Conservation (phyloP, 345 rosid species). For the Euphorbia pulcherrima region DNA sequence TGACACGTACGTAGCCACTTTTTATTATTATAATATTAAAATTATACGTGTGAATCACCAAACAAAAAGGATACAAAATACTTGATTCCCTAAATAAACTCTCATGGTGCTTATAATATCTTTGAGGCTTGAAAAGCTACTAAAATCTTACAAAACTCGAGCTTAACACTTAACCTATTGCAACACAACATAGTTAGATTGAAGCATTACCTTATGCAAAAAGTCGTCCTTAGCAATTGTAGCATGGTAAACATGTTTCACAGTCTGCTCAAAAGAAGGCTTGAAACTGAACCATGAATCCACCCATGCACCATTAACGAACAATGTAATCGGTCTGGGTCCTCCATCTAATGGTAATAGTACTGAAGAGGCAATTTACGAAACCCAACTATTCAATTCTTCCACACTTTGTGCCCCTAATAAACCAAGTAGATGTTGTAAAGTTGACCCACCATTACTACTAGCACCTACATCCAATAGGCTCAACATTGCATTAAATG, state of each 20-base stretch:
- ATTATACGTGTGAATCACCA: too few relatives aligned
- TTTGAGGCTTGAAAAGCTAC: too few relatives aligned
- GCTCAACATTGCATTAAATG: slow-evolving; percentile 20
- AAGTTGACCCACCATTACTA: slow-evolving; percentile 21
- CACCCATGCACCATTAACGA: slow-evolving; percentile 24
- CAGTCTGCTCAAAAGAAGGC: slow-evolving; percentile 14
- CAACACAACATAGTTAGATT: too few relatives aligned
- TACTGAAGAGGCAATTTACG: neutral
- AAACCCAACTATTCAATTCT: slow-evolving; percentile 10
- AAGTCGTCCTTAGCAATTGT: slow-evolving; percentile 19
- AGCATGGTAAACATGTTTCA: slow-evolving; percentile 6
- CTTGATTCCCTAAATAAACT: too few relatives aligned
- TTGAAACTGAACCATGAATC: slow-evolving; percentile 12
- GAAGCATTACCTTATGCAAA: slow-evolving; percentile 11
- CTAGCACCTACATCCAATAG: slow-evolving; percentile 18
- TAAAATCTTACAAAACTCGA: too few relatives aligned
- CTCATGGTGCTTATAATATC: too few relatives aligned
- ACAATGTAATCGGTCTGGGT: slow-evolving; percentile 13
- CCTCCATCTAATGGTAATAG: too few relatives aligned
- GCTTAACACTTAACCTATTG: too few relatives aligned
- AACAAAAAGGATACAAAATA: too few relatives aligned
- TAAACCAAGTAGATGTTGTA: slow-evolving; percentile 12
- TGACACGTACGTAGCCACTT: too few relatives aligned
- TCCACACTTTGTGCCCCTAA: neutral
- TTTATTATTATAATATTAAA: too few relatives aligned